Conservation (phyloP, 2,329 filamentous ascomycete genomes). For the Sarocladium strictum region DNA sequence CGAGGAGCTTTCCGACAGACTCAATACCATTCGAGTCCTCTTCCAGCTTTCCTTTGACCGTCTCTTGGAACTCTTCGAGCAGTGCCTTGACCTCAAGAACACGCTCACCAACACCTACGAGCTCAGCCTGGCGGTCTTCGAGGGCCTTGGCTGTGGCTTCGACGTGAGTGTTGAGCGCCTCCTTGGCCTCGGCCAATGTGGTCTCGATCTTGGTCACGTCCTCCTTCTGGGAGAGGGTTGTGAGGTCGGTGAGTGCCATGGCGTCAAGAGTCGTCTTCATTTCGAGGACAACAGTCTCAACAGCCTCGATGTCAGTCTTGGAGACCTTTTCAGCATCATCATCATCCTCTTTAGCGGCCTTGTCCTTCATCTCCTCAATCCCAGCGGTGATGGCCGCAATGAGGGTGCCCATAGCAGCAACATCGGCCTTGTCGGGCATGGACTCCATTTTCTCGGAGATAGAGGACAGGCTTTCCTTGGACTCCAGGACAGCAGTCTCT, state of each 20-base stretch:
- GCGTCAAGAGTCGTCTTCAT: conserved; percentile 74
- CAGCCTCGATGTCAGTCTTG: conserved; percentile 75
- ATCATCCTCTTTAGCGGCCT: conserved; percentile 47
- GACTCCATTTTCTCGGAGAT: conserved; percentile 63
- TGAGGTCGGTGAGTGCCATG: conserved; percentile 64
- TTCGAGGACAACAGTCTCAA: conserved; percentile 78
- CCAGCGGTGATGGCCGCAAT: conserved; percentile 70
- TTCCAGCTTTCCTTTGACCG: conserved; percentile 70
- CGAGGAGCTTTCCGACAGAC: conserved; percentile 63
- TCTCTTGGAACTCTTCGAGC: conserved; percentile 71
- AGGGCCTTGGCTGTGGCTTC: conserved; percentile 72
- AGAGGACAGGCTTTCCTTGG: conserved; percentile 64
- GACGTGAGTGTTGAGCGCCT: conserved; percentile 60
- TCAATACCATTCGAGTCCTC: conserved; percentile 69
- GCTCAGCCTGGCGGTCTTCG: conserved; percentile 79
- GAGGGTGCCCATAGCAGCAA: conserved; percentile 69
- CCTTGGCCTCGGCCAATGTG: conserved; percentile 66
- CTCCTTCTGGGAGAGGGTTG: conserved; percentile 66
- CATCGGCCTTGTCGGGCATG: conserved; percentile 70
- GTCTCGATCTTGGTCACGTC: conserved; percentile 59
- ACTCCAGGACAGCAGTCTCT: conserved; percentile 62
- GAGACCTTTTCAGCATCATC: conserved; percentile 46
- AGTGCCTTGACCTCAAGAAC: conserved; percentile 73
- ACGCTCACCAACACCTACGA: conserved; percentile 68
- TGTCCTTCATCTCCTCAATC: conserved; percentile 68